These are phyloP conservation scores for Hymenoscyphus albidus DNA, from an alignment of 2,329 filamentous ascomycete species.

Conservation along the genomic window DNA sequence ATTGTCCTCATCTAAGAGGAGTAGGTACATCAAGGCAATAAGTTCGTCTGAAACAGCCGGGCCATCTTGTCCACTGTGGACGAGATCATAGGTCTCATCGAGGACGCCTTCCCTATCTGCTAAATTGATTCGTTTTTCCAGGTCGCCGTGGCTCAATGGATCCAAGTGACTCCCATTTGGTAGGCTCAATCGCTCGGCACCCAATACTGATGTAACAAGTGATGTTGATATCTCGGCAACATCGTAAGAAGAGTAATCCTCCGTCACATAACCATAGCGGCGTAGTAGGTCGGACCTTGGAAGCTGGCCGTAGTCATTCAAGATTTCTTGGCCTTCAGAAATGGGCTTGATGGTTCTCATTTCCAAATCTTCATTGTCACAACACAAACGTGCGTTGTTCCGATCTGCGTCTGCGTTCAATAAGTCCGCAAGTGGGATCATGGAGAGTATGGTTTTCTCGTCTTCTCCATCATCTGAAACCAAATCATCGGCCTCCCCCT, in stretches of 20 bases:
- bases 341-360: slow-evolving; percentile 62
- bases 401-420: slow-evolving; percentile 65
- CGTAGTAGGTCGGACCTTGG: slow-evolving; percentile 63
- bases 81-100: slow-evolving; percentile 58
- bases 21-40: slow-evolving; percentile 40
- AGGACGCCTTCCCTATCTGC: slow-evolving; percentile 53
- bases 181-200: slow-evolving; percentile 12
- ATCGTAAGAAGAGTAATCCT: slow-evolving; percentile 61
- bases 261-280: slow-evolving; percentile 64
- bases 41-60: slow-evolving; percentile 35
- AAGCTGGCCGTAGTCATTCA: slow-evolving; percentile 65
- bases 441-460: slow-evolving; percentile 50
- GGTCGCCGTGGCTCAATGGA: slow-evolving; percentile 28
- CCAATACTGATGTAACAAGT: slow-evolving; percentile 39
- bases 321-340: slow-evolving; percentile 55
- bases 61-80: slow-evolving; percentile 27
- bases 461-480: slow-evolving; percentile 45
- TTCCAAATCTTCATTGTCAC: slow-evolving; percentile 43
- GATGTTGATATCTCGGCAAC: slow-evolving; percentile 59
- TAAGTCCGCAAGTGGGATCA: slow-evolving; percentile 69
- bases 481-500: slow-evolving; percentile 46
- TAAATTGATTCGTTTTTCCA: slow-evolving; percentile 37
- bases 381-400: slow-evolving; percentile 53
- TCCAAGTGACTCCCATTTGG: slow-evolving; percentile 12
- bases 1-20: slow-evolving; percentile 40